Evolutionary conservation across 2,329 filamentous ascomycete genomes (phyloP).

Genomic region (Arachnopeziza araneosa): DNA sequence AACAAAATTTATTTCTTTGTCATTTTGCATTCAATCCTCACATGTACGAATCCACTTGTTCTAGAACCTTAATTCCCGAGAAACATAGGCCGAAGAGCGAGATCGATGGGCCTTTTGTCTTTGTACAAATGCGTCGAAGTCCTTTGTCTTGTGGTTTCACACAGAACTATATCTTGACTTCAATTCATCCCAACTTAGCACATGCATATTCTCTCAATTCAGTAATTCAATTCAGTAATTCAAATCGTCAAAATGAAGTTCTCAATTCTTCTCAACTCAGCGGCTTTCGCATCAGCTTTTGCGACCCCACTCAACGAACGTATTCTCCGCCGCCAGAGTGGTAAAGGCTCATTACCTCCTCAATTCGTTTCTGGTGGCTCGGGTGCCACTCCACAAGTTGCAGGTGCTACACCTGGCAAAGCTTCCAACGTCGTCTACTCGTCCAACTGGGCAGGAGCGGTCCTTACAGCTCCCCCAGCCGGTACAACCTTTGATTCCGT

Average conservation of each 20-base stretch:
- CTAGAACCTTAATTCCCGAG: no score
- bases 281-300: neutral
- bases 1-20: no score
- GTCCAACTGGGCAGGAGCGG: constrained; percentile 37
- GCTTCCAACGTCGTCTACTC: constrained; percentile 12
- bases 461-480: constrained; percentile 24
- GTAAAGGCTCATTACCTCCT: constrained; percentile 3
- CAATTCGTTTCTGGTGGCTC: neutral
- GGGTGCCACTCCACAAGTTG: neutral
- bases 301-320: neutral
- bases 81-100: neutral
- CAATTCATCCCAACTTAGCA: no score
- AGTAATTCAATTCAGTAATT: no score
- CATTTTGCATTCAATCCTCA: no score
- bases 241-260: neutral
- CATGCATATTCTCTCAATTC: no score
- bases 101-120: neutral
- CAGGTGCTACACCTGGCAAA: neutral
- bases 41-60: no score
- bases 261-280: neutral
- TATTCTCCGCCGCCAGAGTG: neutral
- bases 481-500: constrained; percentile 33
- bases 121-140: no score
- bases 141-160: no score
- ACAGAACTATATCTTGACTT: no score